Percentiles rank a stretch among this genome's conserved stretches.
These are phyloP conservation scores for Globisporangium radiosum DNA, from an alignment of 352 stramenopile species.

Conservation along the genomic window DNA sequence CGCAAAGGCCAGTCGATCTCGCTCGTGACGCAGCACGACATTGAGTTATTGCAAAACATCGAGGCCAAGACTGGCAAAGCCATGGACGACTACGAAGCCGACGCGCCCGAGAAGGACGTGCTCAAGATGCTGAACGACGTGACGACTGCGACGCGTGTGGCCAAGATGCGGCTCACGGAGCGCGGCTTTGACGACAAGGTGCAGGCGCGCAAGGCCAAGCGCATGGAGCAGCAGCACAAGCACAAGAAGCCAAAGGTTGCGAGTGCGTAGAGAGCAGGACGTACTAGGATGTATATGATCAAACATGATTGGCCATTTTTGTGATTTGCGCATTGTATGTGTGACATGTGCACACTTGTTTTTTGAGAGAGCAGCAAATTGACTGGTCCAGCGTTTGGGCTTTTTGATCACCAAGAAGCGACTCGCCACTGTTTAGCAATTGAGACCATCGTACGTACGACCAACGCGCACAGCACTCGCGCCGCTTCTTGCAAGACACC, in stretches of 20 bases:
- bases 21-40: constrained; percentile 93
- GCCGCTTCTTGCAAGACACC: not conserved
- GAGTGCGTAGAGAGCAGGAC: constrained; percentile 3
- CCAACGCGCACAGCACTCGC: too few species aligned
- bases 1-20: constrained; percentile 89
- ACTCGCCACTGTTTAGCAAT: constrained; percentile 1
- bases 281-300: not conserved
- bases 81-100: constrained; percentile 85
- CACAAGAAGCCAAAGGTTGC: constrained; percentile 18
- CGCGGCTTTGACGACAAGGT: constrained; percentile 86
- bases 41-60: constrained; percentile 93
- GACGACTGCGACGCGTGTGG: constrained; percentile 89
- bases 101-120: constrained; percentile 89
- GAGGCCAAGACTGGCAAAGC: constrained; percentile 88
- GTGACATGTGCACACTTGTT: constrained; percentile 5
- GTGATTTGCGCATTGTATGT: constrained; percentile 3
- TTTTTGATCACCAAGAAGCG: not conserved
- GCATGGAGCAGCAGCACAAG: constrained; percentile 46
- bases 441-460: not conserved
- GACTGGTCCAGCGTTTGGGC: constrained; percentile 7
- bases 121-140: constrained; percentile 94
- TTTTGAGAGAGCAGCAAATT: not conserved
- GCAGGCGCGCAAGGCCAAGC: constrained; percentile 60
- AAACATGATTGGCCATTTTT: not conserved
- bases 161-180: constrained; percentile 90